These are phyloP conservation scores for Tetrapisispora fleetii DNA, from an alignment of 805 yeast genomes.

Conservation along the genomic window DNA sequence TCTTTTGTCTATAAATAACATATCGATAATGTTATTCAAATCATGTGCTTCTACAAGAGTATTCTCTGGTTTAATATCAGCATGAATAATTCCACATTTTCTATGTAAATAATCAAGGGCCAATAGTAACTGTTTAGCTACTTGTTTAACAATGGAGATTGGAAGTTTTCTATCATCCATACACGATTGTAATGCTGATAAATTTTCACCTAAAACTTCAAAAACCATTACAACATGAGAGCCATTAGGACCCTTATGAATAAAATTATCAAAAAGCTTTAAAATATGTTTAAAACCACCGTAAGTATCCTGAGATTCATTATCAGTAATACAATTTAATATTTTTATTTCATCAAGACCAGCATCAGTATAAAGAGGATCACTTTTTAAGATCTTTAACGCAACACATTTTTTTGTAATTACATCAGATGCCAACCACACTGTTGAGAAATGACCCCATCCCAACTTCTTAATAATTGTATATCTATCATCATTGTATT, in stretches of 20 bases:
- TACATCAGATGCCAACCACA: conserved; percentile 72
- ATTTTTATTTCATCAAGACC: conserved; percentile 88
- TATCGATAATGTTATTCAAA: conserved; percentile 65
- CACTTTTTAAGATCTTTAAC: conserved; percentile 85
- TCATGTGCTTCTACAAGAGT: conserved; percentile 63
- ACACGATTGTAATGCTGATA: conserved; percentile 71
- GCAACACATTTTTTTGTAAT: conserved; percentile 69
- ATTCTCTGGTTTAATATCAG: conserved; percentile 63
- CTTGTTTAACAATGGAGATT: conserved; percentile 61
- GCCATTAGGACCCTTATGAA: conserved; percentile 85
- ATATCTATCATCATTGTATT: conserved; percentile 68
- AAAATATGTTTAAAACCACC: conserved; percentile 72
- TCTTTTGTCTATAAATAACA: conserved; percentile 38
- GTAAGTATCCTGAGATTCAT: background rate
- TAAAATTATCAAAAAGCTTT: conserved; percentile 70
- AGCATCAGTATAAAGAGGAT: conserved; percentile 83
- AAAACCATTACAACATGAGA: conserved; percentile 93
- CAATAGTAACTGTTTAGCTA: conserved; percentile 67
- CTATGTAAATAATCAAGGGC: conserved; percentile 58
- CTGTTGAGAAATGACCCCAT: conserved; percentile 98
- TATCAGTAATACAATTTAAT: conserved; percentile 46
- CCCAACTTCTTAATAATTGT: conserved; percentile 81
- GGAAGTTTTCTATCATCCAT: conserved; percentile 73
- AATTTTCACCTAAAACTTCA: conserved; percentile 91
- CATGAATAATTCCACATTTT: conserved; percentile 56